phyloP scores from a whole-genome alignment of 2,329 filamentous ascomycete genomes.

The Paecilomyces sp. region DNA sequence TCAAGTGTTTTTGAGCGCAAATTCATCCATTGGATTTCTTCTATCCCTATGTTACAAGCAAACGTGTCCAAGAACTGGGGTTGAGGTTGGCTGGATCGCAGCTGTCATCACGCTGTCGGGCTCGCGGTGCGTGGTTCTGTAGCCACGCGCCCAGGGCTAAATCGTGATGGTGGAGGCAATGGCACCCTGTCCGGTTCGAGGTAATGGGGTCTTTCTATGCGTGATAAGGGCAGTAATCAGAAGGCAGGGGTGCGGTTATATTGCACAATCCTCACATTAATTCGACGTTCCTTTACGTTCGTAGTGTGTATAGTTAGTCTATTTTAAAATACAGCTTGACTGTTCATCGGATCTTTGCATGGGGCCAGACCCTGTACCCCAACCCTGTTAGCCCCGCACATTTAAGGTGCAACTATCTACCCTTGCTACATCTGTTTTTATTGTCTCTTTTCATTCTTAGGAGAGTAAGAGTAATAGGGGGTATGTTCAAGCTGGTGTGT shows the following conservation, averaged over 20 bases:
- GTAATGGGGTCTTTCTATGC: neutral
- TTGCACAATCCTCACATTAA: neutral
- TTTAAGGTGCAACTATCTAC: too few species aligned
- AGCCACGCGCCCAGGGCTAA: neutral
- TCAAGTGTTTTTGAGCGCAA: constrained; percentile 17
- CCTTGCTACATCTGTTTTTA: neutral
- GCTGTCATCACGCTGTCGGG: neutral
- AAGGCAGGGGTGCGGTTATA: neutral
- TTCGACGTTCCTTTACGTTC: neutral
- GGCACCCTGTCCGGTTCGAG: neutral
- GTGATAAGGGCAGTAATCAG: neutral
- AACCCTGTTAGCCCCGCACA: neutral
- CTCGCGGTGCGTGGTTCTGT: neutral
- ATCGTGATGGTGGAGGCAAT: neutral
- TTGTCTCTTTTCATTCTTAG: neutral
- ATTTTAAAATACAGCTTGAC: neutral
- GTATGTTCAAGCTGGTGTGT: neutral
- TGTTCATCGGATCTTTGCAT: neutral
- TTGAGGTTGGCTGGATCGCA: neutral
- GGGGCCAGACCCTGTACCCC: neutral
- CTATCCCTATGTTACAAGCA: neutral
- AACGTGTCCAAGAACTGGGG: neutral
- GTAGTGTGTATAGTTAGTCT: neutral
- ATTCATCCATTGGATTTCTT: neutral
- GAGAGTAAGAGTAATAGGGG: neutral